Base-by-base conservation (phyloP, 805 yeast species). In the Saturnispora halmiae region DNA sequence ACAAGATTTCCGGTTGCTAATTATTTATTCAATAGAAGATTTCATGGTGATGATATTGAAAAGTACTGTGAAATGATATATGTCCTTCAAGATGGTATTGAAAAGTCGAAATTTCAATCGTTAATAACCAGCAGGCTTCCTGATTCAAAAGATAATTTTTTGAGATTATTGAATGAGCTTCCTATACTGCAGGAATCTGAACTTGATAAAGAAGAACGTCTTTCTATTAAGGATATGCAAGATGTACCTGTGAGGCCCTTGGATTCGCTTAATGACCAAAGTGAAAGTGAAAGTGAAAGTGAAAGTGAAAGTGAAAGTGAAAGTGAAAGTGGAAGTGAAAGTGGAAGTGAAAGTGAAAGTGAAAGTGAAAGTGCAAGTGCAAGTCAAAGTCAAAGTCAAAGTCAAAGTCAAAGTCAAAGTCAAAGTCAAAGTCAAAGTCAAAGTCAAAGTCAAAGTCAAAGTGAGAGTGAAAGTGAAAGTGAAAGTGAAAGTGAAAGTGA, bases 241-340 rank as follows among this genome's bases (percentile, higher is more conserved):
- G 19, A 22, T 15, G 29, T 16, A n/a, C 20, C 29, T 30, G 33
- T 14, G 33, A 37, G 34, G 25, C 21, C 20, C 6, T 16, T 37
- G 11, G 20, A 21, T 37, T 29, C 29, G 6, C 21, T 31, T 9
- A 22, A 30, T 16, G 15, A 29, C 18, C 6, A 16, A 11, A 16
- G 18, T 35, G 25, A 19, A 26, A n/a, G 19, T 24, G 15, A 16
- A 24, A 11, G 15, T 25, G 6, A 11, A n/a, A 34, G 21, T 34
- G 30, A 25, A 16, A 34, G 22, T 25, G 37, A 9, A 26, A 19
- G 18, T 10, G 11, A n/a, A 18, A 25, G 22, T 14, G 22, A 15
- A 9, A 21, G n/a, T 6, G 16, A 24, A 9, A 21, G 37, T 9
- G 50, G 49, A 18, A 50, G 47, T 26, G n/a, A n/a, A n/a, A n/a